A percentile compares a stretch with the other conserved stretches of the same genome.
These are phyloP conservation scores for Neonectria punicea DNA, from an alignment of 2,329 filamentous ascomycete species.

Conservation along the genomic window DNA sequence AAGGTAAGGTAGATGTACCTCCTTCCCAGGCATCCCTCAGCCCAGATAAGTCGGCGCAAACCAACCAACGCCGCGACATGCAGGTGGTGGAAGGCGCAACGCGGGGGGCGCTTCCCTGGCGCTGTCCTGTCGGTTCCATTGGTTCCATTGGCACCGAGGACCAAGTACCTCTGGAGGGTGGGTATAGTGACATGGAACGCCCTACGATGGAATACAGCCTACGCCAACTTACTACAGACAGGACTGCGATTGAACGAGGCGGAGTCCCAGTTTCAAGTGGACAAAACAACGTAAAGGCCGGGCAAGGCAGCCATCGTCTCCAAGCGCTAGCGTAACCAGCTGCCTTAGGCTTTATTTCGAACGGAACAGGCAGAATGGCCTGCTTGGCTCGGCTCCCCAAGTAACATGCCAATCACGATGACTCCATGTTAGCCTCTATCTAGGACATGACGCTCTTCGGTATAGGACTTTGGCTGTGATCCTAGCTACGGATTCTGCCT, in stretches of 20 bases:
- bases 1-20: not conserved
- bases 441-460: not conserved
- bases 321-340: not conserved
- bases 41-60: too few relatives aligned
- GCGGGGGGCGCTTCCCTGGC: not conserved
- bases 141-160: too few relatives aligned
- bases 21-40: not conserved
- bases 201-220: not conserved
- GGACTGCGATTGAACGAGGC: not conserved
- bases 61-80: not conserved
- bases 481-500: not conserved
- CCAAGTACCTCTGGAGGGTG: not conserved
- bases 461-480: not conserved
- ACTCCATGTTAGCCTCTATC: not conserved
- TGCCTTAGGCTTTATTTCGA: too few relatives aligned
- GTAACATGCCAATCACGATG: not conserved
- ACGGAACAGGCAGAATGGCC: not conserved
- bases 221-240: not conserved
- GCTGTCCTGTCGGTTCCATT: too few relatives aligned
- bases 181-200: not conserved
- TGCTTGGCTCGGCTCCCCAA: not conserved
- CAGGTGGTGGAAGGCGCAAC: not conserved
- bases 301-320: not conserved
- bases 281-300: not conserved
- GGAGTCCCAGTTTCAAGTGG: not conserved